Evolutionary conservation across 202 grass and related monocot genomes (phyloP).

Genomic region (Setaria viridis): DNA sequence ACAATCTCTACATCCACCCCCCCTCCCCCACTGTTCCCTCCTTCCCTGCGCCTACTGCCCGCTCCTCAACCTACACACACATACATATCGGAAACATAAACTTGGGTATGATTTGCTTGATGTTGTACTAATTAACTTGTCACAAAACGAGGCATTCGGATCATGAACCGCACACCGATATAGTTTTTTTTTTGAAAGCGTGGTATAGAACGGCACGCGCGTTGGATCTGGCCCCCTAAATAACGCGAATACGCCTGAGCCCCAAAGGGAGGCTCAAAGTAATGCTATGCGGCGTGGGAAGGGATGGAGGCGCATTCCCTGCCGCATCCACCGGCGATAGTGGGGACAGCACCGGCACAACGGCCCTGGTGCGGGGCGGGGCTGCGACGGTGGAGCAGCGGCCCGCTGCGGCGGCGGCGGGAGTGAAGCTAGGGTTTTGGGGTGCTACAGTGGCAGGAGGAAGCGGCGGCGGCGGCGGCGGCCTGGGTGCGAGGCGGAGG

Average conservation of each 20-base stretch:
- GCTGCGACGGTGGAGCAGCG: neutral
- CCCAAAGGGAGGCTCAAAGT: no score
- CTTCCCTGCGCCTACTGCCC: neutral
- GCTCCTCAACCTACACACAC: neutral
- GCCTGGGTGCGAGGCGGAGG: neutral
- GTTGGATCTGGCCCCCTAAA: constrained; percentile 19
- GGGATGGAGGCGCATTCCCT: neutral
- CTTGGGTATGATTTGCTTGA: neutral
- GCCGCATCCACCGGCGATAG: neutral
- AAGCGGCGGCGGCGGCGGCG: neutral
- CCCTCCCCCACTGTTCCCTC: neutral
- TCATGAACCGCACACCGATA: neutral
- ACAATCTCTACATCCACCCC: constrained; percentile 49
- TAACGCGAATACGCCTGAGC: no score
- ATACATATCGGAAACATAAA: neutral
- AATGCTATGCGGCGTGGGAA: no score
- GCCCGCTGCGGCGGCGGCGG: neutral
- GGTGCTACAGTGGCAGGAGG: neutral
- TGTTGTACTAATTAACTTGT: neutral
- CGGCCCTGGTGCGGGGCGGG: neutral
- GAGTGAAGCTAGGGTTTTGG: constrained; percentile 23
- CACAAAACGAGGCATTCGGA: neutral
- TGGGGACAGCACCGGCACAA: neutral
- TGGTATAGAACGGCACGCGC: neutral
- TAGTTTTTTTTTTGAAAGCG: neutral